phyloP scores from a whole-genome alignment of 1,139 yeast species.

The Petasospora fabianii region DNA sequence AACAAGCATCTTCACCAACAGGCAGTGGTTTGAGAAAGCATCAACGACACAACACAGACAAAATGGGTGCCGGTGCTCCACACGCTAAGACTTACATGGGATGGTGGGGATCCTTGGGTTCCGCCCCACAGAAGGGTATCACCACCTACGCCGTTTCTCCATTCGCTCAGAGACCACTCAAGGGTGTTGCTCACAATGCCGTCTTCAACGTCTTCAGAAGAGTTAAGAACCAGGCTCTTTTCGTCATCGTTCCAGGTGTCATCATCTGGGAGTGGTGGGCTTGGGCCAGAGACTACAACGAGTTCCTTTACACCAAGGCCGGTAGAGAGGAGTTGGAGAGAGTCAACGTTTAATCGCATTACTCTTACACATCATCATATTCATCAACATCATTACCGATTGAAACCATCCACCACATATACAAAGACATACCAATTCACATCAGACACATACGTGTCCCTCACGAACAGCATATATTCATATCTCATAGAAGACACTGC shows the following conservation, averaged over 20 bases:
- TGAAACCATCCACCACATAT: slow-evolving; percentile 1
- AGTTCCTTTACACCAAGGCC: slow-evolving; percentile 93
- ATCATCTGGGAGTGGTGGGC: slow-evolving; percentile 87
- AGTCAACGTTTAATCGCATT: slow-evolving; percentile 54
- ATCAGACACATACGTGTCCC: too few species aligned
- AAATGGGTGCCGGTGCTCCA: slow-evolving; percentile 66
- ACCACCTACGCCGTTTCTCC: slow-evolving; percentile 89
- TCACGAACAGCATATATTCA: slow-evolving; percentile 1
- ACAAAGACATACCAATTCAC: too few species aligned
- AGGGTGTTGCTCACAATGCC: slow-evolving; percentile 82
- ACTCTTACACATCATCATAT: neutral
- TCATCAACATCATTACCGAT: slow-evolving; percentile 2
- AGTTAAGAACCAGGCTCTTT: slow-evolving; percentile 81
- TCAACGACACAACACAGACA: slow-evolving; percentile 13
- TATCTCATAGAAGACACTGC: neutral
- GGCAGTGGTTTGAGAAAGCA: neutral
- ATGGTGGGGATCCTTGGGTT: slow-evolving; percentile 91
- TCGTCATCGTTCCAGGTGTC: slow-evolving; percentile 71
- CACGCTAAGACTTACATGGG: slow-evolving; percentile 85
- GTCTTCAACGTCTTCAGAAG: slow-evolving; percentile 95
- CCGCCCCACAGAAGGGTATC: slow-evolving; percentile 85
- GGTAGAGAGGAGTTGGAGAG: slow-evolving; percentile 92
- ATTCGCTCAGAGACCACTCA: slow-evolving; percentile 87
- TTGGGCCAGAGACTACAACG: slow-evolving; percentile 85
- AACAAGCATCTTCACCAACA: neutral